Evolutionary conservation across 2,329 filamentous ascomycete genomes (phyloP).

Genomic region (Fusarium chaquense): DNA sequence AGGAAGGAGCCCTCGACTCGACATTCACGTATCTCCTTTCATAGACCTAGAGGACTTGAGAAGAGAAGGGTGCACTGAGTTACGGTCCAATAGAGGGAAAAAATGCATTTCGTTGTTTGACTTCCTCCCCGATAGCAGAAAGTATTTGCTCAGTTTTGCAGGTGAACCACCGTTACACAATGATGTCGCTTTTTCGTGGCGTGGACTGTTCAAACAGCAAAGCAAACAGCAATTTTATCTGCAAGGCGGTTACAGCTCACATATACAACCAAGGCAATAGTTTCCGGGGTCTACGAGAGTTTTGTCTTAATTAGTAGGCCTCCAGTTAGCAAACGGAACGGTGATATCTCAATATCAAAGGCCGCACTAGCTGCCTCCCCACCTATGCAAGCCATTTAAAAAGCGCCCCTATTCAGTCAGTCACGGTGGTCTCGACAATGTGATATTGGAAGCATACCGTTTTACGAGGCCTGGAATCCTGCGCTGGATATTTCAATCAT

Average conservation of each 20-base stretch:
- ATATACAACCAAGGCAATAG: background rate
- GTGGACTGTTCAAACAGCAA: background rate
- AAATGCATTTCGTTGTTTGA: background rate
- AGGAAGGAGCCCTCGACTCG: background rate
- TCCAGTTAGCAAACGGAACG: background rate
- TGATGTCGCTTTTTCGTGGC: background rate
- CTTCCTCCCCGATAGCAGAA: background rate
- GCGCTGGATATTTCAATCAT: background rate
- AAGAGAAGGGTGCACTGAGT: background rate
- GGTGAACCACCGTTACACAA: constrained; percentile 16
- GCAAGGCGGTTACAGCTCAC: background rate
- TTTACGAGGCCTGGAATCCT: background rate
- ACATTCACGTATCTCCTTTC: background rate
- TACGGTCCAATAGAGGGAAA: background rate
- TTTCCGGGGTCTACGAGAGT: background rate
- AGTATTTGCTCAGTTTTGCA: background rate
- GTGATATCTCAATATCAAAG: background rate
- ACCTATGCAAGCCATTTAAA: background rate
- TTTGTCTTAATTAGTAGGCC: background rate
- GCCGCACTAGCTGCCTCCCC: background rate
- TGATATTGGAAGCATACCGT: background rate
- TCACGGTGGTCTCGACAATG: background rate
- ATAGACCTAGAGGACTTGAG: background rate
- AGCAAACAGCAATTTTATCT: background rate
- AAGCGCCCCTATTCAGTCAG: background rate